A percentile compares a stretch with the other conserved stretches of the same genome.
Conservation (phyloP, 345 rosid species). For the Hypericum androsaemum region DNA sequence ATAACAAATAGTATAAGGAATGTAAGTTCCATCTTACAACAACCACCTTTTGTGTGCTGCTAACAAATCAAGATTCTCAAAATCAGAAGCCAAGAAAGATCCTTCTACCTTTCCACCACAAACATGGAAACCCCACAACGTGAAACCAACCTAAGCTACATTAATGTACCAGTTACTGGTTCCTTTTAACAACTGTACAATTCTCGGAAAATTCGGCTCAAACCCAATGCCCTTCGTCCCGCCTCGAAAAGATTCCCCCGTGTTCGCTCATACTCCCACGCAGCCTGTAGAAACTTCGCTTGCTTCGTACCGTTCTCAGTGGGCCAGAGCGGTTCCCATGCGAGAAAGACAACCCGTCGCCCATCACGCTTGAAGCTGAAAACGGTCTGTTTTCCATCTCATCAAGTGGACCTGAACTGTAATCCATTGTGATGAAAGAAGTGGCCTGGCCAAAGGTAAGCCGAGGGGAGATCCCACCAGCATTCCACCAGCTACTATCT, state of each 20-base stretch:
- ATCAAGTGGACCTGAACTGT: conserved; percentile 78
- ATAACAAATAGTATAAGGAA: too few species aligned
- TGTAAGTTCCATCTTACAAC: too few species aligned
- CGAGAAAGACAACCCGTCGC: conserved; percentile 37
- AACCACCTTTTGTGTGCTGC: too few species aligned
- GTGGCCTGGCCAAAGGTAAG: conserved; percentile 67
- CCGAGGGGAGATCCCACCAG: conserved; percentile 53
- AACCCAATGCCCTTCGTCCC: conserved; percentile 25
- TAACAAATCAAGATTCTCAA: too few species aligned
- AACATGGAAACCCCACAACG: too few species aligned
- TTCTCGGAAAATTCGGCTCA: conserved; percentile 6
- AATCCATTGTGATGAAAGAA: conserved; percentile 88
- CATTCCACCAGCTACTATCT: conserved; percentile 92
- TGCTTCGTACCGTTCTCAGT: conserved; percentile 59
- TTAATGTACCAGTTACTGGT: too few species aligned
- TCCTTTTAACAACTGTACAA: conserved; percentile 18
- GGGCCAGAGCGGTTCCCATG: conserved; percentile 94
- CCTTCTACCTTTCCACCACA: too few species aligned
- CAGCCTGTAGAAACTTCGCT: conserved; percentile 49
- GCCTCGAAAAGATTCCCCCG: conserved; percentile 51
- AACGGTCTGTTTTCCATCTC: conserved; percentile 60
- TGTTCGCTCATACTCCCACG: conserved; percentile 96
- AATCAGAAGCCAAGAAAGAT: too few species aligned
- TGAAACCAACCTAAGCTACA: too few species aligned
- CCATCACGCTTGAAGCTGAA: conserved; percentile 47